Evolutionary conservation across 495 filamentous ascomycete genomes (phyloP).

Genomic region (Rostrohypoxylon terebratum): DNA sequence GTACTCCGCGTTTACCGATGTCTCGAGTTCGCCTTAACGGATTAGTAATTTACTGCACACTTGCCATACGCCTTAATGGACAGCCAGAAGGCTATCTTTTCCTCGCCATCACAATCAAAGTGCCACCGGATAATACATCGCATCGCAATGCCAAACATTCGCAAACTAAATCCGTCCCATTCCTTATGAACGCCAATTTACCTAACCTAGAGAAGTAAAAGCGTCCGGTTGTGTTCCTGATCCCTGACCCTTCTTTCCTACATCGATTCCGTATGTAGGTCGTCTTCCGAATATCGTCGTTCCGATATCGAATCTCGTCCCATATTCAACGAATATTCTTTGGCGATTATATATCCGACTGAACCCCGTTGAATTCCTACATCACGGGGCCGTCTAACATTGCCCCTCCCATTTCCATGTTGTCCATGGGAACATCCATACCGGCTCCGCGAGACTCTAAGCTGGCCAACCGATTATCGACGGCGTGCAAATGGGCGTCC

Average conservation of each 20-base stretch:
- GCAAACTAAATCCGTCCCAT: slow-evolving; percentile 25
- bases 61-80: slow-evolving; percentile 37
- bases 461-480: slow-evolving; percentile 56
- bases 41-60: slow-evolving; percentile 36
- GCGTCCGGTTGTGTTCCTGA: slow-evolving; percentile 15
- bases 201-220: slow-evolving; percentile 3
- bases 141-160: slow-evolving; percentile 25
- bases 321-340: neutral
- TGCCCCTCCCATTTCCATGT: slow-evolving; percentile 53
- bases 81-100: slow-evolving; percentile 22
- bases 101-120: slow-evolving; percentile 19
- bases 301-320: neutral
- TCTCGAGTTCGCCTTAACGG: slow-evolving; percentile 23
- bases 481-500: slow-evolving; percentile 53
- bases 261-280: neutral
- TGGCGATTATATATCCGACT: neutral
- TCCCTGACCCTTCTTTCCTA: slow-evolving; percentile 6
- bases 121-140: slow-evolving; percentile 27
- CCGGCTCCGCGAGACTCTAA: slow-evolving; percentile 55
- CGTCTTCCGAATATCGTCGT: neutral
- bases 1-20: slow-evolving; percentile 22
- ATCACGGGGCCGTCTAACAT: slow-evolving; percentile 47
- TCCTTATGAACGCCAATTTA: slow-evolving; percentile 35
- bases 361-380: slow-evolving; percentile 16
- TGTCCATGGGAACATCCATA: slow-evolving; percentile 62